Conservation (phyloP, 495 filamentous ascomycete genomes). For the Letharia lupina region DNA sequence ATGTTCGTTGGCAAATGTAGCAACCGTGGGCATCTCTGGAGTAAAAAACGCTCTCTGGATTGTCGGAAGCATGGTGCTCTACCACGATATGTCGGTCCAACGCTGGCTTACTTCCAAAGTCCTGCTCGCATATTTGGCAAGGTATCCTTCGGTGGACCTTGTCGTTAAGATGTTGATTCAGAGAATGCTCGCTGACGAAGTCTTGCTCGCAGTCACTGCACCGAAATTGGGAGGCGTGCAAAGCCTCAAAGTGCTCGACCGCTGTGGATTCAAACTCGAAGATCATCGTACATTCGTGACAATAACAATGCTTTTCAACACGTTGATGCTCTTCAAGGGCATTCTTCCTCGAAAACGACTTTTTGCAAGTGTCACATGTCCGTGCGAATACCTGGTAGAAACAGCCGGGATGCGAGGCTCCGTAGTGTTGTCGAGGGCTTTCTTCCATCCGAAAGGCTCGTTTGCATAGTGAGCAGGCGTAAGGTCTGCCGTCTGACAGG, state of each 20-base stretch:
- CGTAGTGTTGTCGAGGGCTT: background rate
- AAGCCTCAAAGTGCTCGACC: background rate
- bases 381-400: too few relatives aligned
- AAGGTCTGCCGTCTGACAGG: background rate
- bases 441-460: background rate
- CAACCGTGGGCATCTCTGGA: conserved; percentile 9
- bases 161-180: conserved; percentile 19
- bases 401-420: background rate
- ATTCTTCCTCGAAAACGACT: background rate
- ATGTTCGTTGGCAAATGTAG: conserved; percentile 22
- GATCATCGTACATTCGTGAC: background rate
- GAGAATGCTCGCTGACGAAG: conserved; percentile 12
- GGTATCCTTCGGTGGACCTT: conserved; percentile 14
- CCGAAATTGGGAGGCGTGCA: conserved; percentile 18
- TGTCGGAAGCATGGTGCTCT: background rate
- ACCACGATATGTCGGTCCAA: conserved; percentile 15
- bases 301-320: background rate
- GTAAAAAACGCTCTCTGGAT: background rate
- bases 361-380: conserved; percentile 1
- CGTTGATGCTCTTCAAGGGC: background rate
- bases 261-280: background rate
- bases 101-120: conserved; percentile 18
- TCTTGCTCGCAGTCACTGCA: conserved; percentile 22
- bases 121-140: conserved; percentile 19
- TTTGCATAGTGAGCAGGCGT: background rate